Evolutionary conservation across 495 filamentous ascomycete species (phyloP), one percentile per base, ranked within the genome.

Genomic region (Filosporella fistucella): DNA sequence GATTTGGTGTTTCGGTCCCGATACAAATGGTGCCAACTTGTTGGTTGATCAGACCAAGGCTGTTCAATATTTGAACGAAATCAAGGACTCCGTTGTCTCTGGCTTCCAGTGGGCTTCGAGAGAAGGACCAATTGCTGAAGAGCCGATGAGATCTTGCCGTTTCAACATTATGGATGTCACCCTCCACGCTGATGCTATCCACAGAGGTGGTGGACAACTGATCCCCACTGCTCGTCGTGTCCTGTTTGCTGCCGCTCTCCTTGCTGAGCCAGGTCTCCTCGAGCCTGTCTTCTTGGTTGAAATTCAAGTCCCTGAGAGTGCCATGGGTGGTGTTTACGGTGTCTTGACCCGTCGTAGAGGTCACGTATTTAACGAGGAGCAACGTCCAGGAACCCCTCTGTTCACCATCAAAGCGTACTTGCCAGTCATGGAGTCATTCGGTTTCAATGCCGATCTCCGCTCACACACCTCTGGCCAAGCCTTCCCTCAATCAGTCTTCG

Each of bases 291-390:
- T 90, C 86, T 79, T 96, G 71, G 88, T 95, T 68, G 93, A 98
- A 72, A 98, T 98, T 69, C 89, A 95, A 76, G 93, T 99, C 44
- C 94, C 94, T 57, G 94, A 99, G 78, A 78, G 83, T 63, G 93
- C 93, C 66, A 97, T 97, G 93, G 93, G 93, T 77, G 94, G 94
- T 78, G 96, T 99, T 72, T 99, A 99, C 71, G 93, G 93, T 84
- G 93, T 97, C 68, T 87, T 99, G 57, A 96, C 94, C 74, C 88
- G 93, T 65, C 77, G 91, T 63, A 81, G 93, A 84, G 93, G 93
- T 79, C 91, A 97, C 84, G 93, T 99, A 73, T 97, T 97, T 83
- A 74, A 77, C 60, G 93, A 99, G 78, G 88, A 93, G 77, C 93
- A 99, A 79, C 89, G 93, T 58, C 87, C 91, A 53, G 93, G 93